phyloP scores from a whole-genome alignment of 805 yeast species.

The Blastobotrys muscicola region DNA sequence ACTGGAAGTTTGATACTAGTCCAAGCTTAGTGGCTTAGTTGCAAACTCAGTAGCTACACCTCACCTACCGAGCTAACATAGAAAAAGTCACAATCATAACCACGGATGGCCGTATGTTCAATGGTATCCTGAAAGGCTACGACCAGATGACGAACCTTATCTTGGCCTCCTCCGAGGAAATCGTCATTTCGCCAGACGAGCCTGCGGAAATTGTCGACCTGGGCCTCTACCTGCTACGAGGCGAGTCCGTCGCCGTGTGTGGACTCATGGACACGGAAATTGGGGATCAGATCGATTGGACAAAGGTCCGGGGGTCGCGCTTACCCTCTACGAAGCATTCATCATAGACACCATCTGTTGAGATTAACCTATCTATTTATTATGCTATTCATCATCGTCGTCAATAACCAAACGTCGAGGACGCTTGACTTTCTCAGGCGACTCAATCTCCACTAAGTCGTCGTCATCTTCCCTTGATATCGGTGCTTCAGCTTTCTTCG shows the following conservation, averaged over 20 bases:
- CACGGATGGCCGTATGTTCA: constrained; percentile 27
- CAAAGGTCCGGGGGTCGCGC: constrained; percentile 19
- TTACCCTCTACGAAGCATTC: constrained; percentile 17
- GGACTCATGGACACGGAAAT: constrained; percentile 26
- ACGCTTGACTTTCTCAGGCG: constrained; percentile 3
- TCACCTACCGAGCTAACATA: no score
- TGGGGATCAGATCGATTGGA: constrained; percentile 29
- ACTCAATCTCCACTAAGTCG: background rate
- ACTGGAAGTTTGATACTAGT: no score
- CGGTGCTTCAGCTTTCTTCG: background rate
- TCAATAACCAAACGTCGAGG: constrained; percentile 9
- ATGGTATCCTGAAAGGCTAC: constrained; percentile 29
- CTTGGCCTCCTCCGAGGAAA: constrained; percentile 22
- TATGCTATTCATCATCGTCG: constrained; percentile 17
- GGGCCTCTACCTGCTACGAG: constrained; percentile 29
- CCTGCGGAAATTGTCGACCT: constrained; percentile 19
- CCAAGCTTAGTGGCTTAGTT: no score
- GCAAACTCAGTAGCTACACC: background rate
- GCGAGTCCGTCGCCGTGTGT: constrained; percentile 27
- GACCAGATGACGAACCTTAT: constrained; percentile 30
- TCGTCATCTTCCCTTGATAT: constrained; percentile 1
- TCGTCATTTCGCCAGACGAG: constrained; percentile 21
- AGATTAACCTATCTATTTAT: constrained; percentile 2
- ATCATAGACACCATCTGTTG: background rate
- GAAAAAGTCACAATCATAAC: constrained; percentile 24